phyloP scores from a whole-genome alignment of 1,139 yeast species.

The Diutina sp. region DNA sequence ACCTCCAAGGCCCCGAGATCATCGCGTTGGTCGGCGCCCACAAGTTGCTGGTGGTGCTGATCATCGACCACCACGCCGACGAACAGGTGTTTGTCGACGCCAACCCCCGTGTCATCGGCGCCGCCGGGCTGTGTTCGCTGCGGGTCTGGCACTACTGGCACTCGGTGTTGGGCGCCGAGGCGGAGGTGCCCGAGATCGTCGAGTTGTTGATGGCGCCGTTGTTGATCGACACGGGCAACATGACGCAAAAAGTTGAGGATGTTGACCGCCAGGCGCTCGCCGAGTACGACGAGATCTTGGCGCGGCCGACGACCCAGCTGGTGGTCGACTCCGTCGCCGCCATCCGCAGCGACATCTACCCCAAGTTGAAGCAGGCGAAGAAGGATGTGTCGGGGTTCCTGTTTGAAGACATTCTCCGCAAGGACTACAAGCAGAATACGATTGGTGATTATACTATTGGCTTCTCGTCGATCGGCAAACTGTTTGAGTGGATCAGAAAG shows the following conservation, averaged over 20 bases:
- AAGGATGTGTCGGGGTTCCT: slow-evolving; percentile 49
- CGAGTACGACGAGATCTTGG: slow-evolving; percentile 12
- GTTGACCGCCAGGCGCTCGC: slow-evolving; percentile 37
- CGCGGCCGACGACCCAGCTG: not conserved
- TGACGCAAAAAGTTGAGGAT: slow-evolving; percentile 44
- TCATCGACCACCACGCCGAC: slow-evolving; percentile 84
- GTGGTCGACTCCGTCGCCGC: slow-evolving; percentile 2
- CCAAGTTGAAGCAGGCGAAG: slow-evolving; percentile 39
- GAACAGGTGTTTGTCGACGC: slow-evolving; percentile 36
- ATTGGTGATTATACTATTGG: slow-evolving; percentile 39
- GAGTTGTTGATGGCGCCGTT: slow-evolving; percentile 53
- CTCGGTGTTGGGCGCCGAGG: slow-evolving; percentile 11
- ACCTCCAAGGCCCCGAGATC: slow-evolving; percentile 38
- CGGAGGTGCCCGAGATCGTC: slow-evolving; percentile 14
- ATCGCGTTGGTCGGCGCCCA: slow-evolving; percentile 12
- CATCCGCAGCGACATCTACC: slow-evolving; percentile 13
- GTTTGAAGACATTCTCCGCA: slow-evolving; percentile 49
- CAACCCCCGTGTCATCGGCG: slow-evolving; percentile 45
- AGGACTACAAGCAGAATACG: slow-evolving; percentile 73
- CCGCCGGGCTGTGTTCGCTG: slow-evolving; percentile 70
- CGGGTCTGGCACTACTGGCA: slow-evolving; percentile 57
- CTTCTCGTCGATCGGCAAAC: slow-evolving; percentile 61
- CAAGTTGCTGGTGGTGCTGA: slow-evolving; percentile 32
- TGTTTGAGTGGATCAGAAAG: slow-evolving; percentile 43
- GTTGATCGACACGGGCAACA: slow-evolving; percentile 56